Evolutionary conservation across 352 stramenopile genomes (phyloP), one percentile per base, ranked within the genome.

Genomic region (Pythium rishiriense): DNA sequence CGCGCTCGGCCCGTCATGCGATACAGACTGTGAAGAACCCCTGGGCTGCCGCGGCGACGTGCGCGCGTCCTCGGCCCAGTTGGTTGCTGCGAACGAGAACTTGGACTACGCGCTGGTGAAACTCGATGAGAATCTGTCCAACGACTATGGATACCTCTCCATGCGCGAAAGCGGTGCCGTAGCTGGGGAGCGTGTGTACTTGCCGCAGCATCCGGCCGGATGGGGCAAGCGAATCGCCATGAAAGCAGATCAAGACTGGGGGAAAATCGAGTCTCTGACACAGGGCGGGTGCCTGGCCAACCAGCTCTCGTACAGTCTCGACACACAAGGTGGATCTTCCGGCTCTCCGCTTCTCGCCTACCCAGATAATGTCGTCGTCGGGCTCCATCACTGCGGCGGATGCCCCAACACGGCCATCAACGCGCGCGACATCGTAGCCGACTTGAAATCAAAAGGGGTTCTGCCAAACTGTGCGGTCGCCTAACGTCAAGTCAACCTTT

Each of bases 381-480:
- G 64, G 10, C 68, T 92, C 6, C 83, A 91, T 47, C 83, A 91
- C 56, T 92, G 83, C 47, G 81, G 83, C 2, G 79, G 81, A 4
- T 92, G 83, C 33, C 78, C 74, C 7, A 92, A 91, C 47, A 85
- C 75, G 1, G 80, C 76, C 6, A 80, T 91, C 57, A 88, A 88
- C 60, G 75, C 66, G 51, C 62, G 86, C 51, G 83, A 83, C 46
- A 80, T 92, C 42, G 47, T 89, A 15, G 66, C 69, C 12, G 68
- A 90, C 37, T 66, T 92, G 59, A 76, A 53, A 12, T 22, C 50
- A 2, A 64, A 64, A 21, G 72, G 73, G 41, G 49, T 87, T 8
- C 60, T 89, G 1, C 79, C 80, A 0, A 65, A 69, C 0, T 71
- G 73, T 57, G 77, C 81, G 1, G 59, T 85, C 4, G 37, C 37